phyloP scores from a whole-genome alignment of 805 yeast species.

The Candida rishiriensis region DNA sequence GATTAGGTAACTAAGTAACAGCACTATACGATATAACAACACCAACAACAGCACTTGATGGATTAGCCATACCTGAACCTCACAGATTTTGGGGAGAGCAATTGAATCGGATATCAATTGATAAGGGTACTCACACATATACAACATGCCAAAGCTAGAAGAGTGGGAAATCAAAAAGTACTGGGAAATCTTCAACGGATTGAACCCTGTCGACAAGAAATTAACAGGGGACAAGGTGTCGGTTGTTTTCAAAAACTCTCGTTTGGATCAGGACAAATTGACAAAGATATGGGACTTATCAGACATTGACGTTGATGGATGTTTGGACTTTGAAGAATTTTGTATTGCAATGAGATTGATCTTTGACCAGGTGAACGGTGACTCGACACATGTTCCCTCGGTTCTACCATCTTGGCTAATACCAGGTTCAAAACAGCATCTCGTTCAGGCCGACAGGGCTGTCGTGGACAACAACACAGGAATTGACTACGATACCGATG shows the following conservation, averaged over 20 bases:
- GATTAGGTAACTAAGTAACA: no score
- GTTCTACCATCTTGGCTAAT: conserved; percentile 87
- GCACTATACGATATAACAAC: no score
- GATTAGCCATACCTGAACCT: no score
- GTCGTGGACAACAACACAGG: conserved; percentile 30
- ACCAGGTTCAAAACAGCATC: conserved; percentile 82
- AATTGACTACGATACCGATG: conserved; percentile 52
- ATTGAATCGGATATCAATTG: no score
- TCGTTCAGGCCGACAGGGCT: conserved; percentile 80
- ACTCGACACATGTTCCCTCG: conserved; percentile 51
- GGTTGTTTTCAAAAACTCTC: conserved; percentile 84
- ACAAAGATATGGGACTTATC: conserved; percentile 86
- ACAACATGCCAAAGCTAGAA: conserved; percentile 60
- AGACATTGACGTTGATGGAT: conserved; percentile 90
- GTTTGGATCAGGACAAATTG: conserved; percentile 70
- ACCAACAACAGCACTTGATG: no score
- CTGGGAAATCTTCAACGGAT: conserved; percentile 95
- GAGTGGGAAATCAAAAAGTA: conserved; percentile 96
- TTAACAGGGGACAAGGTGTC: conserved; percentile 81
- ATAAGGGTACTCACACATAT: neutral
- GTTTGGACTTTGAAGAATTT: conserved; percentile 93
- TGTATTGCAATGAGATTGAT: conserved; percentile 96
- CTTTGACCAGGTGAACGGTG: conserved; percentile 83
- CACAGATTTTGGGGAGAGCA: no score
- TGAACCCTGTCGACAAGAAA: conserved; percentile 75